Base-by-base conservation (phyloP, 139 green algal genomes). In the Chlamydomonas eustigma region DNA sequence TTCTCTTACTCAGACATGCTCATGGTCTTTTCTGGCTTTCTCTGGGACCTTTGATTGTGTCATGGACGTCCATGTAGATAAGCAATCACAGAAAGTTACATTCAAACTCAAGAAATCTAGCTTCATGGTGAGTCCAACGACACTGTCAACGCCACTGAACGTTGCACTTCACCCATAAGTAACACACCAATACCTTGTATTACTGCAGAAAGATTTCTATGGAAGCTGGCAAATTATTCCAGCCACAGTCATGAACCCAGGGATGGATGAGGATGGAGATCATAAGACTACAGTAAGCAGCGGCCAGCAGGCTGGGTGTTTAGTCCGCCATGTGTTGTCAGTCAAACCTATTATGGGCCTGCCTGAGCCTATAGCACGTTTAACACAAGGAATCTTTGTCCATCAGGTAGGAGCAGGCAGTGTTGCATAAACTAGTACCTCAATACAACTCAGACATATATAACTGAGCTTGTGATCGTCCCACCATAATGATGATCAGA, bases 21-120 rank as follows among this genome's bases (percentile, higher is more conserved):
- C 58, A 1, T 92, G 88, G 88, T 68, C 66, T 18, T 89, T 92
- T 66, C 39, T 90, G 4, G 81, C 77, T 12, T 88, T 90, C 69
- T 74, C 37, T 0, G 88, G 88, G 37, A 84, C 75, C 30, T 92
- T 92, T 77, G 75, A 79, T 28, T 78, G 83, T 28, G 36, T 73
- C 2, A 67, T 90, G 31, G 74, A 39, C 1, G 88, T 92, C 28
- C 0, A 64, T 1, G 81, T 89, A 51, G 70, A 85, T 33, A 1
- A 44, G 0, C 71, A 50, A 0, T 8, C 25, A 4, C 39, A 78
- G 30, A 31, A 33, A 3, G 69, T 92, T 31, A 71, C 75, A 2
- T 92, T 92, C 85, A 80, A 24, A 2, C 78, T 92, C 5, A 58
- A 81, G 0, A 44, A 85, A 6, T 86, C 77, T 4, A 79, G 39